Percentiles rank a stretch among this genome's conserved stretches.
Conservation (phyloP, 2,329 filamentous ascomycete species). For the Byssothecium circinans region DNA sequence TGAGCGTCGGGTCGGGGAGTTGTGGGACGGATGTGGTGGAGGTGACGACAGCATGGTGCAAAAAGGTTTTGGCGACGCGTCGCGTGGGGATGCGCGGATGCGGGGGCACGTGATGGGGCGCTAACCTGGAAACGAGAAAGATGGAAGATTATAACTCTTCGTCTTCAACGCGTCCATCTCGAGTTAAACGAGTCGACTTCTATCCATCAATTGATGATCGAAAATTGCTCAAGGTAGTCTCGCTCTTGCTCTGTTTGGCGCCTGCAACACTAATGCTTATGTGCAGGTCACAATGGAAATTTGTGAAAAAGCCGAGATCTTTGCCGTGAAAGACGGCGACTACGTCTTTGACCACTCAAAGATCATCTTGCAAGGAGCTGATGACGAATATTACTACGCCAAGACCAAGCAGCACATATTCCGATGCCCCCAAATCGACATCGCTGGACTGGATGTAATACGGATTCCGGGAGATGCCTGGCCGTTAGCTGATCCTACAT, state of each 20-base stretch:
- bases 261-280: slow-evolving; percentile 2
- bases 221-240: slow-evolving; percentile 1
- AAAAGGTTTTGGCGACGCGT: slow-evolving; percentile 2
- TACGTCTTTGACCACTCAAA: slow-evolving; percentile 2
- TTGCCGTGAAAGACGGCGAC: slow-evolving; percentile 1
- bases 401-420: not conserved
- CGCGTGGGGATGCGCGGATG: not conserved
- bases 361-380: slow-evolving; percentile 1
- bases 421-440: not conserved
- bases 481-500: slow-evolving; percentile 4
- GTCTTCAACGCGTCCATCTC: no score
- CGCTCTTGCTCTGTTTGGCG: not conserved
- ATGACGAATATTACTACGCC: slow-evolving; percentile 7
- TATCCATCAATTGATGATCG: no score
- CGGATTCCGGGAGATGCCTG: slow-evolving; percentile 2
- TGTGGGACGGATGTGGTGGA: no score
- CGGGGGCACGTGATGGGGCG: slow-evolving; percentile 4
- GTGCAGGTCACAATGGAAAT: not conserved
- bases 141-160: no score
- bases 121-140: no score
- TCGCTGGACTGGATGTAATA: slow-evolving; percentile 4
- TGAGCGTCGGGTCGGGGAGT: no score
- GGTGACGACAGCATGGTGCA: not conserved
- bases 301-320: slow-evolving; percentile 3
- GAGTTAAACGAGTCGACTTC: not conserved